Base-by-base conservation (phyloP, 768 basidiomycete species). In the Podaxis sp. region DNA sequence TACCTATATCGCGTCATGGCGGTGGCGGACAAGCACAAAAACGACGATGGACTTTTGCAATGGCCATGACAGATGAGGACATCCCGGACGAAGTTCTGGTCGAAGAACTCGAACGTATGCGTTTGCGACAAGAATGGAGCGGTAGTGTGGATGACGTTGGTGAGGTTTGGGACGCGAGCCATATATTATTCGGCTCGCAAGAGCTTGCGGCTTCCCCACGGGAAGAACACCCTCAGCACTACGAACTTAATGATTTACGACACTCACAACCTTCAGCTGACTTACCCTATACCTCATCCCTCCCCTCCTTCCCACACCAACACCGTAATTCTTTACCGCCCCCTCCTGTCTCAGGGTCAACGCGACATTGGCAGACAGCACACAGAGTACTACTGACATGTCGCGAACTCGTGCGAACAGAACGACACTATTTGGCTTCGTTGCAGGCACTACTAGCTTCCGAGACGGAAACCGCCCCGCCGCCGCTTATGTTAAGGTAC, bases 71-170 rank as follows among this genome's bases (percentile, higher is more conserved):
- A 28, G 80, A 84, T 53, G 78, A 83, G 28, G 78, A 72, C 17
- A 74, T 84, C 54, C 76, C 82, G 2, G 83, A 86, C 67, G 83
- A 84, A 65, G 77, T 74, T 38, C 72, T 86, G 11, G 76, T 85
- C 5, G 73, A 79, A 53, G 75, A 75, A 52, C 74, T 86, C 26
- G 84, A 86, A 67, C 70, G 71, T 22, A 78, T 84, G 65, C 72
- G 78, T 33, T 55, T 69, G 64, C 33, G 63, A 44, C 53, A 59
- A 37, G 50, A 41, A 5, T 52, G 55, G 60, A 59, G 56, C 52
- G 56, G 69, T 56, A 56, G 46, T 60, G 26, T 56, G 62, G 66
- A 64, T 20, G 65, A 68, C 40, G 17, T 69, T 49, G 62, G 64
- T 24, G 60, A 66, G 6, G 46, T 66, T 6, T 73, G 71, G 72